Evolutionary conservation across 805 yeast species (phyloP).

Genomic region (Wickerhamomyces ciferrii): DNA sequence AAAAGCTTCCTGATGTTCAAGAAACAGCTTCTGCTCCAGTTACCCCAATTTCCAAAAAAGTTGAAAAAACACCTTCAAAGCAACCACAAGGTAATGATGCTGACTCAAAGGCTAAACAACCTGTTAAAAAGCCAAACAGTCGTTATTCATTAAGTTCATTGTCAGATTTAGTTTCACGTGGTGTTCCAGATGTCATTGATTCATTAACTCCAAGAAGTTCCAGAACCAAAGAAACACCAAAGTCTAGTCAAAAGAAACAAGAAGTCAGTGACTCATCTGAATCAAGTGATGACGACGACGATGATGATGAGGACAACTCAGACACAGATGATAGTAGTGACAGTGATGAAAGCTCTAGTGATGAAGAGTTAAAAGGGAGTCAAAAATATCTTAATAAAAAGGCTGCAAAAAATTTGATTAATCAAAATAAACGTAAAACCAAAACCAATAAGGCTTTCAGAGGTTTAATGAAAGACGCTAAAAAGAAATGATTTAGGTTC

Average conservation of each 20-base stretch:
- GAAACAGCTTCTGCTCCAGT: slow-evolving; percentile 8
- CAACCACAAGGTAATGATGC: slow-evolving; percentile 11
- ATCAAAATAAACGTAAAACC: slow-evolving; percentile 12
- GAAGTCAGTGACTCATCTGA: neutral
- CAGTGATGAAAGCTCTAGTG: slow-evolving; percentile 6
- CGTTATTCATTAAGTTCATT: slow-evolving; percentile 45
- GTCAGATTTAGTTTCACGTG: slow-evolving; percentile 55
- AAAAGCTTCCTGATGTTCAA: neutral
- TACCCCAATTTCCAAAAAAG: slow-evolving; percentile 13
- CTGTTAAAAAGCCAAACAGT: slow-evolving; percentile 12
- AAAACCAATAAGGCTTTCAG: slow-evolving; percentile 40
- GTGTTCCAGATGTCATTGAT: slow-evolving; percentile 64
- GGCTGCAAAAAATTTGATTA: slow-evolving; percentile 34
- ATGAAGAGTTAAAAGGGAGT: slow-evolving; percentile 21
- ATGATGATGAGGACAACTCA: neutral
- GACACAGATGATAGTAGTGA: slow-evolving; percentile 1
- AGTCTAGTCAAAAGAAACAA: neutral
- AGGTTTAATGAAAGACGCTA: slow-evolving; percentile 42
- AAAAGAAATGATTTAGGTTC: slow-evolving; percentile 9
- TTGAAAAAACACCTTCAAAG: slow-evolving; percentile 11
- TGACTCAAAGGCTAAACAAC: slow-evolving; percentile 5
- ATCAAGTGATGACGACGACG: neutral
- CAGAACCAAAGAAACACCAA: slow-evolving; percentile 3
- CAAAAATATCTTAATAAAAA: slow-evolving; percentile 38
- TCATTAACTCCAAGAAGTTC: slow-evolving; percentile 22